phyloP scores from a whole-genome alignment of 768 basidiomycete genomes.

The Naganishia vaughanmartiniae region DNA sequence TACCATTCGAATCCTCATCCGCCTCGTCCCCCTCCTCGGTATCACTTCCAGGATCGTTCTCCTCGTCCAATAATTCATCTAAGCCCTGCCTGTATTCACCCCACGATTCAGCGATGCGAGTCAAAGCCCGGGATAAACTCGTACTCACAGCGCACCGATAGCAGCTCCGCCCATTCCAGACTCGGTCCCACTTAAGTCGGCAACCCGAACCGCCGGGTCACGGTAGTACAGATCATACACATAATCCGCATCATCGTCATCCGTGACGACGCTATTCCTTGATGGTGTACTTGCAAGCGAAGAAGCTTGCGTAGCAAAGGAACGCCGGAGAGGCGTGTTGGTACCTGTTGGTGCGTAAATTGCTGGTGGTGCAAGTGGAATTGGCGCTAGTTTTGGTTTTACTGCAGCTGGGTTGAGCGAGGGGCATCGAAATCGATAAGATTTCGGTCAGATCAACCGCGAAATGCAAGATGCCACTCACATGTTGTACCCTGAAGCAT shows the following conservation, averaged over 20 bases:
- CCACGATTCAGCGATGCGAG: neutral
- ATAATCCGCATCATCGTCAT: slow-evolving; percentile 35
- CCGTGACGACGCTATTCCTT: slow-evolving; percentile 2
- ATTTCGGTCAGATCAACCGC: neutral
- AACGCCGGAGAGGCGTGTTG: neutral
- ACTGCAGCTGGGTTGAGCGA: neutral
- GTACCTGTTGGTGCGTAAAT: neutral
- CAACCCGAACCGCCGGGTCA: slow-evolving; percentile 31
- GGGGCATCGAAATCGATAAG: neutral
- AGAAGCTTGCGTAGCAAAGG: neutral
- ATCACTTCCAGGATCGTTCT: slow-evolving; percentile 31
- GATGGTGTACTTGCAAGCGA: slow-evolving; percentile 7
- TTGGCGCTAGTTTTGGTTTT: slow-evolving; percentile 7
- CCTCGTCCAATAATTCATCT: slow-evolving; percentile 33
- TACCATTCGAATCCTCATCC: slow-evolving; percentile 35
- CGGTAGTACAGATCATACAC: slow-evolving; percentile 52
- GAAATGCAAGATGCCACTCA: neutral
- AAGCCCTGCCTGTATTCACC: slow-evolving; percentile 9
- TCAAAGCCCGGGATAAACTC: neutral
- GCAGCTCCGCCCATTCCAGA: slow-evolving; percentile 2
- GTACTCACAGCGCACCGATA: slow-evolving; percentile 21
- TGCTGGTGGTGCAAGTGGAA: slow-evolving; percentile 18
- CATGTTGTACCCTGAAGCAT: slow-evolving; percentile 49
- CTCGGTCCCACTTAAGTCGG: neutral
- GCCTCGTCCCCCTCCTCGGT: slow-evolving; percentile 32